phyloP scores from a whole-genome alignment of 345 rosid species.

The Excoecaria cochinchinensis region DNA sequence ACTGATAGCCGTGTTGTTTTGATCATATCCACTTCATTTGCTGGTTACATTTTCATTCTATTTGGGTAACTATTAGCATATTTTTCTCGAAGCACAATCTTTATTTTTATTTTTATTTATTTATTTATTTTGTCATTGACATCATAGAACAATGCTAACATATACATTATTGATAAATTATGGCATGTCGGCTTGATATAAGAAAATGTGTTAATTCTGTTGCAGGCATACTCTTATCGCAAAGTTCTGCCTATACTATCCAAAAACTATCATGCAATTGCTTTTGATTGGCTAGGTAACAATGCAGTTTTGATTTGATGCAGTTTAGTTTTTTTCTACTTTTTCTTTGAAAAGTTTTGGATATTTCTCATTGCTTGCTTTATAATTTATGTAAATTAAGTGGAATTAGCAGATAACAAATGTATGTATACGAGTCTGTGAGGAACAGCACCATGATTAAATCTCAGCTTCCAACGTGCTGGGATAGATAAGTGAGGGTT shows the following conservation, averaged over 20 bases:
- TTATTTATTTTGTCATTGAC: not conserved
- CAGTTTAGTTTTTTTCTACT: not conserved
- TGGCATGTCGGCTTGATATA: not conserved
- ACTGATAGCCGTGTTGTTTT: not conserved
- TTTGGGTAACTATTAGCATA: not conserved
- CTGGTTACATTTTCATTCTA: not conserved
- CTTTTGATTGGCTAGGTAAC: constrained; percentile 90
- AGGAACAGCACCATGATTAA: not conserved
- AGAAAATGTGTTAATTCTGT: constrained; percentile 10
- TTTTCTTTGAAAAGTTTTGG: not conserved
- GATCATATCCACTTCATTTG: not conserved
- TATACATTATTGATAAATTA: not conserved
- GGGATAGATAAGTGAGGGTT: not conserved
- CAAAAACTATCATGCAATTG: constrained; percentile 69
- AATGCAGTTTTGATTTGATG: not conserved
- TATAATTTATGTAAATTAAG: not conserved
- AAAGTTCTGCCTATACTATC: constrained; percentile 72
- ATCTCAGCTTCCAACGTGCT: not conserved
- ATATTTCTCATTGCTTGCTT: not conserved
- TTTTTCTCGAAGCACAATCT: not conserved
- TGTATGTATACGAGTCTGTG: not conserved
- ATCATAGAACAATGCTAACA: not conserved
- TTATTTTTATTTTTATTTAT: not conserved
- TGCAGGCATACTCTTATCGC: constrained; percentile 88
- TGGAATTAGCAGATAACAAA: not conserved